phyloP scores from a whole-genome alignment of 1,284 basidiomycete genomes.

The Hymenochaete sp. region DNA sequence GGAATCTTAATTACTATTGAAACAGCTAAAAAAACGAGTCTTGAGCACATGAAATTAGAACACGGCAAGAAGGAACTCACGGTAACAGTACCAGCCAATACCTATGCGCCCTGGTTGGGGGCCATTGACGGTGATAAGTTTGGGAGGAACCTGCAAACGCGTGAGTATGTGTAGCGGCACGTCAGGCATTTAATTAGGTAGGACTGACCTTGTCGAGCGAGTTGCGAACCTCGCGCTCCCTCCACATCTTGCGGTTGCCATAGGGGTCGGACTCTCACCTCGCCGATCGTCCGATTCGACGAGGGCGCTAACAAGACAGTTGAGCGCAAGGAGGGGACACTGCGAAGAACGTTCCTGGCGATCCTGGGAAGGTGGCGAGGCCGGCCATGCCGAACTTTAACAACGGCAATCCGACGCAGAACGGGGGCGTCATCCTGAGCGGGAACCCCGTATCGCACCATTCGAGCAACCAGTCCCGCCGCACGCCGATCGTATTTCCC shows the following conservation, averaged over 20 bases:
- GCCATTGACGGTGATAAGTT: constrained; percentile 88
- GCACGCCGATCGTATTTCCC: constrained; percentile 83
- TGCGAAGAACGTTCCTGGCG: constrained; percentile 25
- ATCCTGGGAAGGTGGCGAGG: constrained; percentile 28
- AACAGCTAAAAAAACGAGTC: too few relatives aligned
- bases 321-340: constrained; percentile 45
- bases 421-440: too few relatives aligned
- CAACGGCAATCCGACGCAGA: constrained; percentile 39
- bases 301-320: constrained; percentile 37
- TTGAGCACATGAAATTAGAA: constrained; percentile 46
- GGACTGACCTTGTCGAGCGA: constrained; percentile 78
- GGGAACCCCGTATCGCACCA: constrained; percentile 20
- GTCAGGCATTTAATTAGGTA: background rate
- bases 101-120: constrained; percentile 73
- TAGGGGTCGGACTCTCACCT: constrained; percentile 85
- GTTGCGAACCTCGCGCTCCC: constrained; percentile 87
- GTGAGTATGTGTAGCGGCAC: background rate
- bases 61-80: constrained; percentile 52
- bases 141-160: constrained; percentile 72
- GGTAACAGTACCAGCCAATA: too few relatives aligned
- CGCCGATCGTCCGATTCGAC: constrained; percentile 51
- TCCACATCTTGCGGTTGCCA: constrained; percentile 73
- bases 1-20: too few relatives aligned
- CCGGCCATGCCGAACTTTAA: constrained; percentile 31
- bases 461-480: constrained; percentile 30